phyloP scores from a whole-genome alignment of 2,329 filamentous ascomycete species.

The Fusarium sp. region DNA sequence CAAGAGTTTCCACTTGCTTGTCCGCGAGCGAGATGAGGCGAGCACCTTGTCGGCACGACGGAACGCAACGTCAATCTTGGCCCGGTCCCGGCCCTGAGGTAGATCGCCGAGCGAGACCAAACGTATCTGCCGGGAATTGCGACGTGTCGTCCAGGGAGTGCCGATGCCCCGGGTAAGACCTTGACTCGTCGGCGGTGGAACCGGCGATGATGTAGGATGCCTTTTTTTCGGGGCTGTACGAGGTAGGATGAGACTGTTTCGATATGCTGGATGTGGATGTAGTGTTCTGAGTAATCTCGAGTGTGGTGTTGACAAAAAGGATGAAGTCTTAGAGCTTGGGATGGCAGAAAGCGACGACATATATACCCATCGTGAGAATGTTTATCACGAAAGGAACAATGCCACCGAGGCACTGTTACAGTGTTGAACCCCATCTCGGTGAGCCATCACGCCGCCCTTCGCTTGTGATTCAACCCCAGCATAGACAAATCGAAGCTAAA shows the following conservation, averaged over 20 bases:
- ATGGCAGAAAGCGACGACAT: not conserved
- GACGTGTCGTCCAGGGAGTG: conserved; percentile 3
- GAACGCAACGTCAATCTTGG: conserved; percentile 9
- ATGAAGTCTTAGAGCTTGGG: not conserved
- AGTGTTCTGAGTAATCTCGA: not conserved
- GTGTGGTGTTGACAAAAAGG: not conserved
- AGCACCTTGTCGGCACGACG: conserved; percentile 37
- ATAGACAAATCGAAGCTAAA: not conserved
- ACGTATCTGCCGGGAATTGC: conserved; percentile 12
- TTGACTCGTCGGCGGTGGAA: not conserved
- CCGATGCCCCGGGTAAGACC: not conserved
- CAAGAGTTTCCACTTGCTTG: not conserved
- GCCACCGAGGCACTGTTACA: not conserved
- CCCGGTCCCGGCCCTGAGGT: conserved; percentile 2
- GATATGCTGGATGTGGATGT: not conserved
- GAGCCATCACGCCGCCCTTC: not conserved
- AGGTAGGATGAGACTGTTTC: not conserved
- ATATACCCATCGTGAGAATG: not conserved
- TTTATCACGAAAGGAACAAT: not conserved
- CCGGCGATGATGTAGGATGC: not conserved
- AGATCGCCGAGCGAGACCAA: conserved; percentile 11
- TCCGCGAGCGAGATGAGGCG: conserved; percentile 5
- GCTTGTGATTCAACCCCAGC: not conserved
- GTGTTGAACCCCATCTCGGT: not conserved
- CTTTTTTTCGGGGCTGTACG: not conserved